Evolutionary conservation across 768 basidiomycete species (phyloP), one percentile per base, ranked within the genome.

Genomic region (Clathrus columnatus): DNA sequence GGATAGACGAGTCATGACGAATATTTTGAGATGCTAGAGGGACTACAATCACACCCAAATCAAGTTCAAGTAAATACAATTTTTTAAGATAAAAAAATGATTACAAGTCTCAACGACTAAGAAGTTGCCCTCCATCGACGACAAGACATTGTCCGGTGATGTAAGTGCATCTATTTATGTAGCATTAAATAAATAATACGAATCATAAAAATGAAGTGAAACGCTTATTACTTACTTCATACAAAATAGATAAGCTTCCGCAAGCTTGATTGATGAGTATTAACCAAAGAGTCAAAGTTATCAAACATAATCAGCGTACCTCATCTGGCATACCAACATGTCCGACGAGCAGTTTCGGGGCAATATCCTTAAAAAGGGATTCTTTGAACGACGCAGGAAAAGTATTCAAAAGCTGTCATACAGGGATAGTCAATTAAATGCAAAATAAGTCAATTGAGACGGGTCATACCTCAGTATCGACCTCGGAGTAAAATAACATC

Each of bases 221-320:
- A 24, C 21, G 16, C n/a, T 44, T 51, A 29, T 8, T 8, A 54
- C 56, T 51, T 52, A 61, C 51, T 59, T 60, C 58, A 59, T 61
- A 27, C 47, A 45, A 45, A 61, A 61, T n/a, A 61, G 41, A 50
- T 61, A 61, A 28, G 60, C 60, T 27, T 61, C 59, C 2, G 60
- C 60, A 56, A 61, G 57, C 59, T 57, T 8, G n/a, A 8, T 17
- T 4, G 16, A 20, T 23, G 21, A n/a, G 11, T 48, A 2, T 14
- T n/a, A 27, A 20, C 21, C 50, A 10, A 14, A 18, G 4, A 56
- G 11, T 2, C 16, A 16, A 29, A 20, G 6, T 6, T 8, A 23
- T 26, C 4, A 21, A n/a, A 16, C 10, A 24, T 10, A 27, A 21
- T 26, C 49, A 17, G 27, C 51, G 5, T 16, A 58, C 57, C 47